Base-by-base conservation (phyloP, 2,329 filamentous ascomycete genomes). In the Trichoderma koningiopsis region DNA sequence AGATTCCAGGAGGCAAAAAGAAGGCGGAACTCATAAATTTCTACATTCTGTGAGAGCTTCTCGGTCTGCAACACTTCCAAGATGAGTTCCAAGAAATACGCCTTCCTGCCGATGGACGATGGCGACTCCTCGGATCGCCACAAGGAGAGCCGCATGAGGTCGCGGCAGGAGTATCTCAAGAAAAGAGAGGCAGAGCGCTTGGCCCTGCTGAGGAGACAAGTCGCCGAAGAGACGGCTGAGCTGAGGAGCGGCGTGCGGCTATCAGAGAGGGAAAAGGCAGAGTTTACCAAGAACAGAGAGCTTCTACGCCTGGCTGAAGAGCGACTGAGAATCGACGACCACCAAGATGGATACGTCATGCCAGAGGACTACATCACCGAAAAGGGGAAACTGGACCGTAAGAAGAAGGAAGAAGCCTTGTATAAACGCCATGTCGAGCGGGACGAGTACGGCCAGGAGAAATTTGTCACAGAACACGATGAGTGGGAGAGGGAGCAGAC, bases 331-430 rank as follows among this genome's bases (percentile, higher is more conserved):
- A 97, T 99, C 72, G 94, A 98, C 77, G 95, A 98, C 74, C 90
- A 97, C 78, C 87, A 91, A 24, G 94, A 97, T 81, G 95, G 95
- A 2, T 99, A 98, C 80, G 87, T 91, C 73, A 90, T 99, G 83
- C 96, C 95, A 0, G 94, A 97, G 72, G 94, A 97, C 78, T 97
- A 97, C 77, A 95, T 97, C 71, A 97, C 92, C 0, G 94, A 96
- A 77, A 94, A 95, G 80, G 94, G 93, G 27, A 96, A 96, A 76
- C 90, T 97, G 71, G 92, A 97, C 77, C 86, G 87, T 74, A 94
- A 92, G 78, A 92, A 92, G 77, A 98, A 98, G 78, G 89, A 96
- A 72, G 92, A 96, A 29, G 93, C 92, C 0, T 85, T 99, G 13
- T 97, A 97, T 81, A 94, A 93, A 78, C 89, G 94, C 62, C 95